Conservation (phyloP, 2,329 filamentous ascomycete species). For the Fusarium tuaranense region DNA sequence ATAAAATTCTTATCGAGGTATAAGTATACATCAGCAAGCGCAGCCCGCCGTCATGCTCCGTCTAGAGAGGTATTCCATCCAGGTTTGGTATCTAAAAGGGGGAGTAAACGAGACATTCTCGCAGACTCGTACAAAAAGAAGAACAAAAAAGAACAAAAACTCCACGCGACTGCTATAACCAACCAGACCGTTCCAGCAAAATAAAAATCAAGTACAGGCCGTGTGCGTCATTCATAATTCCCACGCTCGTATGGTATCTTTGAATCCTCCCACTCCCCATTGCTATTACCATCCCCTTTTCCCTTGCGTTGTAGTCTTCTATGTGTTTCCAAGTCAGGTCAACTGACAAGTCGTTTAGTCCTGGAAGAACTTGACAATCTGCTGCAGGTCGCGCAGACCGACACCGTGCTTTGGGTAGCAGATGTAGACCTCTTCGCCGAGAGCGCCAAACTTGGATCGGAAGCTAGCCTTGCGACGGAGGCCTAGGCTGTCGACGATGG, state of each 20-base stretch:
- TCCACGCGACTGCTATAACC: constrained; percentile 11
- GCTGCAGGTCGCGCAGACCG: constrained; percentile 82
- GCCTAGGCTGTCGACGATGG: constrained; percentile 84
- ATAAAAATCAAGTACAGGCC: constrained; percentile 10
- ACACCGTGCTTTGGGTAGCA: constrained; percentile 90
- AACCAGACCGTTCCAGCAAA: neutral
- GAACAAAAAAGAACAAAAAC: neutral
- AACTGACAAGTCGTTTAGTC: constrained; percentile 59
- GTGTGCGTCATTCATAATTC: constrained; percentile 18
- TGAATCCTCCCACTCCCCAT: neutral
- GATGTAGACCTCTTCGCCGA: constrained; percentile 87
- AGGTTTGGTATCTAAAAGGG: constrained; percentile 40
- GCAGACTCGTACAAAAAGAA: constrained; percentile 18
- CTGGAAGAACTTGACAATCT: constrained; percentile 92
- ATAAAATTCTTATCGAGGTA: constrained; percentile 27
- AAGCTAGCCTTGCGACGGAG: constrained; percentile 90
- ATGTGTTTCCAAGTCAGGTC: neutral
- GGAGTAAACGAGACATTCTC: constrained; percentile 26
- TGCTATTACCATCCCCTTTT: constrained; percentile 1
- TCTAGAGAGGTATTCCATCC: constrained; percentile 36
- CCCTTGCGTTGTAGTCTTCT: neutral
- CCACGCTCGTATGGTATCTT: constrained; percentile 30
- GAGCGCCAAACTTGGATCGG: constrained; percentile 87
- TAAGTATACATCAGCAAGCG: constrained; percentile 27
- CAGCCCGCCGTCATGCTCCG: constrained; percentile 22